Percentiles rank a stretch among this genome's conserved stretches.
Evolutionary conservation across 2,329 filamentous ascomycete species (phyloP).

Genomic region (Capronia americana): DNA sequence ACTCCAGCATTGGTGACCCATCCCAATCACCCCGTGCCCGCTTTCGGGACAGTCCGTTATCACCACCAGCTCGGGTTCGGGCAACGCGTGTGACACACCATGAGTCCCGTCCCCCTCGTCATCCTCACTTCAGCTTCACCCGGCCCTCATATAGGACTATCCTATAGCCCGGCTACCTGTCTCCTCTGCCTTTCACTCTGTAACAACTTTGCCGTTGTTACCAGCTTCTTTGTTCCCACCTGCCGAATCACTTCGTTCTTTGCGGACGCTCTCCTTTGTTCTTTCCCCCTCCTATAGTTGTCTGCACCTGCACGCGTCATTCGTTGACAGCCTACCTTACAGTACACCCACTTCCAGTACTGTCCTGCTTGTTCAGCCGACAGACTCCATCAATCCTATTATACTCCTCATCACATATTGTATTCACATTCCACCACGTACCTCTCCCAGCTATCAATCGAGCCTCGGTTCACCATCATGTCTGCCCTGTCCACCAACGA

Average conservation of each 20-base stretch:
- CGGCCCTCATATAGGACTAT: conserved; percentile 9
- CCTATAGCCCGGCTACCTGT: background rate
- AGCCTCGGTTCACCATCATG: conserved; percentile 34
- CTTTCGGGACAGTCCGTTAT: background rate
- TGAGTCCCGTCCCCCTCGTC: conserved; percentile 9
- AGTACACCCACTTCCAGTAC: background rate
- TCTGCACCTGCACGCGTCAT: conserved; percentile 26
- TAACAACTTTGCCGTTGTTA: conserved; percentile 18
- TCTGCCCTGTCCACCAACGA: conserved; percentile 56
- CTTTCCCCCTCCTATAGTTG: conserved; percentile 16
- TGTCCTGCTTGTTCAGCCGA: conserved; percentile 10
- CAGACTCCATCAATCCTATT: conserved; percentile 15
- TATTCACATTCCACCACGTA: background rate
- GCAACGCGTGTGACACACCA: conserved; percentile 19
- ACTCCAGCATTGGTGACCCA: conserved; percentile 4
- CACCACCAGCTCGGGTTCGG: background rate
- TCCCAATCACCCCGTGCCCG: conserved; percentile 7
- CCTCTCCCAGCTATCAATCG: conserved; percentile 29
- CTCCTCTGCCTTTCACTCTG: conserved; percentile 13
- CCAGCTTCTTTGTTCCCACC: conserved; percentile 16
- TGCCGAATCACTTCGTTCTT: conserved; percentile 5
- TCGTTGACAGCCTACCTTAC: background rate
- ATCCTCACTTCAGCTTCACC: conserved; percentile 13
- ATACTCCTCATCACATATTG: conserved; percentile 4
- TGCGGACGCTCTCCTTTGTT: conserved; percentile 28